Percentiles rank a stretch among this genome's conserved stretches.
Conservation (phyloP, 2,329 filamentous ascomycete species). For the Didymella segeticola region DNA sequence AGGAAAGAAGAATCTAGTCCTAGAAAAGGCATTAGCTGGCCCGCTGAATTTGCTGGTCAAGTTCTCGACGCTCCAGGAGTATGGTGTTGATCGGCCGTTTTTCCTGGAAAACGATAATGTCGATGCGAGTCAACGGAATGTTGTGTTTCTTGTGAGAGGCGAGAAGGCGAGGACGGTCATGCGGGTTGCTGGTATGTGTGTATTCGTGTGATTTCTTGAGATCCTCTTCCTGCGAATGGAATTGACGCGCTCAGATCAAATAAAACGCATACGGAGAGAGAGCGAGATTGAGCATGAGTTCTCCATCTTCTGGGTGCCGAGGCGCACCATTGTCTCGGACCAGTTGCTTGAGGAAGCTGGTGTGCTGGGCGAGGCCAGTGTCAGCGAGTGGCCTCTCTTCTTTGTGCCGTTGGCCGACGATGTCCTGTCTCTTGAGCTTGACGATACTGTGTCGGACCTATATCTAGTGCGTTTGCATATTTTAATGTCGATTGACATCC, state of each 20-base stretch:
- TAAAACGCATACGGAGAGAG: constrained; percentile 86
- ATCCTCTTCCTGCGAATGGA: too few relatives aligned
- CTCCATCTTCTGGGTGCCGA: constrained; percentile 93
- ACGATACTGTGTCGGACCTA: constrained; percentile 84
- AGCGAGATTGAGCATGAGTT: constrained; percentile 94
- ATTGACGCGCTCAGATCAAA: constrained; percentile 83
- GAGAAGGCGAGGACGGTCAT: constrained; percentile 86
- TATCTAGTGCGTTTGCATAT: constrained; percentile 67
- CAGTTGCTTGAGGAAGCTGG: constrained; percentile 91
- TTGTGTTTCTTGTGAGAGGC: constrained; percentile 90
- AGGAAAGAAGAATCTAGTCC: constrained; percentile 97
- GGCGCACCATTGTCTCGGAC: constrained; percentile 89
- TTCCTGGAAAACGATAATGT: constrained; percentile 95
- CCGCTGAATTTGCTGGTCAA: constrained; percentile 92
- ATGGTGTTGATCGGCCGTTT: constrained; percentile 97
- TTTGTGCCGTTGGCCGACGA: constrained; percentile 94
- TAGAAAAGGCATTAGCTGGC: constrained; percentile 88
- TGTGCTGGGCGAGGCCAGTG: constrained; percentile 88
- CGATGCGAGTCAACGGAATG: constrained; percentile 91
- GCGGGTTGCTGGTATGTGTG: constrained; percentile 78
- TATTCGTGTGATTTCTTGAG: too few relatives aligned
- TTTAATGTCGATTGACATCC: too few relatives aligned
- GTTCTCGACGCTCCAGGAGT: constrained; percentile 93
- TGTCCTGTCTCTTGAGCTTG: constrained; percentile 86
- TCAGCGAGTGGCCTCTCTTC: constrained; percentile 83